Evolutionary conservation across 768 basidiomycete genomes (phyloP), one percentile per base, ranked within the genome.

Genomic region (Suillus brevipes): DNA sequence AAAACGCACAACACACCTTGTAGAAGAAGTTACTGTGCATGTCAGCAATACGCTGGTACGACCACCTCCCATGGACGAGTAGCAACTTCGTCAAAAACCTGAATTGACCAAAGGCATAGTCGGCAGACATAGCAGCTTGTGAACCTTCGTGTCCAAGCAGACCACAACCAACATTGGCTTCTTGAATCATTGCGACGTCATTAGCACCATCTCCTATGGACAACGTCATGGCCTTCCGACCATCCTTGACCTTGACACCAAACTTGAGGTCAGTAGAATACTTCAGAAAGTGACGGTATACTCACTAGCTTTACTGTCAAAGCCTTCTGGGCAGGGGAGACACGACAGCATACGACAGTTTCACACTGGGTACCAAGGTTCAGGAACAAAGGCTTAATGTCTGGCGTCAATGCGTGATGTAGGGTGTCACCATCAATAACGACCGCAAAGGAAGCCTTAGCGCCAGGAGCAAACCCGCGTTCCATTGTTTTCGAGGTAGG

Each of bases 1-100:
- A 31, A 59, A 36, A 28, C 25, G 62, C 34, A 45, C 55, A 66
- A 71, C 82, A 59, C 47, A 93, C 92, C 87, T 99, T 99, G 85
- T 98, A 98, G 79, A 99, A 99, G 81, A 98, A 99, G 78, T 95
- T 97, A 71, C 89, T 89, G 69, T 96, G 93, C 95, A 98, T 97
- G 72, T 97, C 95, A 18, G 96, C 95, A 50, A 98, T 83, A 50
- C 97, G 92, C 71, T 94, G 91, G 78, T 99, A 99, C 36, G 93
- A 96, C 97, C 97, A 97, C 31, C 94, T 88, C 6, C 97, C 97
- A 73, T 99, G 97, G 10, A 97, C 94, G 65, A 98, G 84, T 0
- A 98, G 82, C 53, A 98, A 79, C 75, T 94, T 94, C 3, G 94
- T 95, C 65, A 99, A 75, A 82, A 90, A 98, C 62, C 96, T 83